These are phyloP conservation scores for Pachysandra terminalis DNA, from an alignment of 164 flowering plant genomes.

Conservation along the genomic window DNA sequence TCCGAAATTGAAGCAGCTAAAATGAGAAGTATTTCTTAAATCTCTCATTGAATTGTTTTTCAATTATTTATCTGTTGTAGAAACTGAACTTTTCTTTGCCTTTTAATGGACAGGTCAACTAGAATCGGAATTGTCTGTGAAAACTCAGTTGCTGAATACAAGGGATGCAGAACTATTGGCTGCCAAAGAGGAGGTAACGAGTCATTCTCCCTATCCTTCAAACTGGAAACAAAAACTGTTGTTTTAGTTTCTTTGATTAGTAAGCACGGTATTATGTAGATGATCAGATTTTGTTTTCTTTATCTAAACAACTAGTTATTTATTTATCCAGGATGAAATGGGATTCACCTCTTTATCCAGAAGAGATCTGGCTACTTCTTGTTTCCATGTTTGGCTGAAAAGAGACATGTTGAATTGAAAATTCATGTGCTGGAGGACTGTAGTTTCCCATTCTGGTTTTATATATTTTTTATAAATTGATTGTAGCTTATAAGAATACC, in stretches of 20 bases:
- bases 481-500: no score
- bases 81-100: constrained; percentile 6
- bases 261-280: neutral
- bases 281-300: neutral
- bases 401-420: neutral
- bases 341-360: constrained; percentile 1
- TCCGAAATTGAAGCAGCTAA: constrained; percentile 91
- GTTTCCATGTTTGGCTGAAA: neutral
- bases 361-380: neutral
- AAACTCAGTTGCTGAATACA: constrained; percentile 50
- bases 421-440: neutral
- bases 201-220: constrained; percentile 1
- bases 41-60: neutral
- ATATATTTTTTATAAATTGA: no score
- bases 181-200: constrained; percentile 72
- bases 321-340: neutral
- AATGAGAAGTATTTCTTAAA: constrained; percentile 58
- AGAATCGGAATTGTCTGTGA: constrained; percentile 70
- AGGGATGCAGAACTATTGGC: constrained; percentile 68
- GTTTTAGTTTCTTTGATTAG: no score
- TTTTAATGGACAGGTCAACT: constrained; percentile 63
- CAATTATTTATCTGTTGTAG: neutral
- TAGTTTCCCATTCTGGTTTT: neutral
- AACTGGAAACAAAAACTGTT: no score
- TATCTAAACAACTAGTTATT: neutral